Conservation (phyloP, 306 rosid genomes). For the Dalbergia cultrata region DNA sequence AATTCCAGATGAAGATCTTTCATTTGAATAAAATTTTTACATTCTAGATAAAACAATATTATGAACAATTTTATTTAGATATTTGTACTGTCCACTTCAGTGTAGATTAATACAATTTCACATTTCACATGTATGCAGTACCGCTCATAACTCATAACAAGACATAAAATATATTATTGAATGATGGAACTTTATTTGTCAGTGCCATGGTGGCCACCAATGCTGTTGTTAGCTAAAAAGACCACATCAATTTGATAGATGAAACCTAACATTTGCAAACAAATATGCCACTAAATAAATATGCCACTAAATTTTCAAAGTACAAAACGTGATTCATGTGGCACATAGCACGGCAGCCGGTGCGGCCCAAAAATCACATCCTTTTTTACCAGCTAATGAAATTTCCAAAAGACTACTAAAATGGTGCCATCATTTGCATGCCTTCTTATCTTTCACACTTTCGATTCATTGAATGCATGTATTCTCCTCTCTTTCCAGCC, state of each 20-base stretch:
- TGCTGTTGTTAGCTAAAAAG: constrained; percentile 38
- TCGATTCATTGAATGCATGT: constrained; percentile 43
- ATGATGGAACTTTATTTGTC: background rate
- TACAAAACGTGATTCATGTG: constrained; percentile 48
- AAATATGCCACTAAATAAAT: background rate
- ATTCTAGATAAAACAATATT: background rate
- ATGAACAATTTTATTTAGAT: too few relatives aligned
- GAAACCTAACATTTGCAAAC: constrained; percentile 43
- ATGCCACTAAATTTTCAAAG: background rate
- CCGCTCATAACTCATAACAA: too few relatives aligned
- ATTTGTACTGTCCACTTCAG: too few relatives aligned
- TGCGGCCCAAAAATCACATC: constrained; percentile 14
- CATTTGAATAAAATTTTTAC: too few relatives aligned
- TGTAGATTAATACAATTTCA: too few relatives aligned
- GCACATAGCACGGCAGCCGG: background rate
- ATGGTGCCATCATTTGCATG: constrained; percentile 22
- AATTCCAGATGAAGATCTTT: too few relatives aligned
- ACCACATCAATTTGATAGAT: constrained; percentile 23
- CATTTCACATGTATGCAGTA: too few relatives aligned
- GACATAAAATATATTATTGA: too few relatives aligned
- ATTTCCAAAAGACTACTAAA: background rate
- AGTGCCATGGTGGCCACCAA: background rate
- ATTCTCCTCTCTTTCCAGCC: constrained; percentile 30
- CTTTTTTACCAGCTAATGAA: constrained; percentile 15
- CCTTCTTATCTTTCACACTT: background rate